Base-by-base conservation (phyloP, 2,329 filamentous ascomycete species). In the Xylariomycetidae sp. region DNA sequence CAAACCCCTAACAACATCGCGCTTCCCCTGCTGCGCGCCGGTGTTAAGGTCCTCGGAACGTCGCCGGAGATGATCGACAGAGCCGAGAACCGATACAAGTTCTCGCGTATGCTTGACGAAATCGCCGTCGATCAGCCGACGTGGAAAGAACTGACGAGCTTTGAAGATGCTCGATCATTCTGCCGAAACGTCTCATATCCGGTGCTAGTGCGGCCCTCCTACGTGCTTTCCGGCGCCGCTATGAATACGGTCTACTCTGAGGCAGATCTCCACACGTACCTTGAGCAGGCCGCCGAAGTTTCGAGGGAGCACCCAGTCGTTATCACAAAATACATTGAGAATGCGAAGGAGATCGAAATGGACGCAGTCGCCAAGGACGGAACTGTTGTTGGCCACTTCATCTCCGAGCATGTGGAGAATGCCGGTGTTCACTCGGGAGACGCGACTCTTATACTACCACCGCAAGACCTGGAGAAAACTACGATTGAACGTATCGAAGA, bases 181-280 rank as follows among this genome's bases (percentile, higher is more conserved):
- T 96, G 90, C 59, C 71, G 86, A 44, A 84, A 80, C 51, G 92
- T 97, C 33, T 80, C 80, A 9, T 98, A 97, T 61, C 92, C 92
- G 3, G 92, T 97, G 32, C 72, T 98, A 34, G 92, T 98, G 27
- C 82, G 92, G 30, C 92, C 92, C 3, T 97, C 92, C 0, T 98
- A 98, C 54, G 92, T 98, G 28, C 74, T 98, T 5, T 97, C 92
- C 2, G 92, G 92, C 46, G 92, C 92, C 30, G 92, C 92, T 13
- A 98, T 98, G 92, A 98, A 97, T 71, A 97, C 92, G 0, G 92
- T 97, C 22, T 97, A 97, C 69, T 96, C 90, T 0, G 82, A 94
- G 67, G 85, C 90, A 57, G 92, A 97, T 58, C 70, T 98, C 38
- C 85, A 87, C 51, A 82, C 74, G 53, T 97, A 94, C 62, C 72